These are phyloP conservation scores for Aureobasidium lini DNA, from an alignment of 2,329 filamentous ascomycete species.

Conservation along the genomic window DNA sequence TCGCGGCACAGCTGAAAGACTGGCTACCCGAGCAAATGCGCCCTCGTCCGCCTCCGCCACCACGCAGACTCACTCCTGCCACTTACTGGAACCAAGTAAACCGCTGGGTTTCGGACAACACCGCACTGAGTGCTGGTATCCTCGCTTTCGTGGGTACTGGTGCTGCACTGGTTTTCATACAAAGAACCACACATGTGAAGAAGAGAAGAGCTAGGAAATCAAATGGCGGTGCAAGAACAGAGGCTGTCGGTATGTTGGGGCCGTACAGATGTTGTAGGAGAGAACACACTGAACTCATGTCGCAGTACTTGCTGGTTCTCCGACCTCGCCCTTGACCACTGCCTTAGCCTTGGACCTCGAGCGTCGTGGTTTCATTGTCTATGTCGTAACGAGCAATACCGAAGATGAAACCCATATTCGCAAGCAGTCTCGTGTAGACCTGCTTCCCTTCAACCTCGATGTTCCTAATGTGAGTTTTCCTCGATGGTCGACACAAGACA, in stretches of 20 bases:
- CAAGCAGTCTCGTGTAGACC: slow-evolving; percentile 68
- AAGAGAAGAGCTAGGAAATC: slow-evolving; percentile 72
- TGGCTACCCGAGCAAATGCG: slow-evolving; percentile 42
- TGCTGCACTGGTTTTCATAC: slow-evolving; percentile 47
- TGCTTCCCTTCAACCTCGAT: slow-evolving; percentile 75
- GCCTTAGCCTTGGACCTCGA: slow-evolving; percentile 82
- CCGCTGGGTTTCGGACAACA: slow-evolving; percentile 66
- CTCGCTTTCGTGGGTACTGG: slow-evolving; percentile 64
- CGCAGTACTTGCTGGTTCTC: slow-evolving; percentile 78
- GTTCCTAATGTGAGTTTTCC: slow-evolving; percentile 60
- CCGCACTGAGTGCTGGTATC: slow-evolving; percentile 63
- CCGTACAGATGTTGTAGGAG: neutral
- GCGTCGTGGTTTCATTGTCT: slow-evolving; percentile 86
- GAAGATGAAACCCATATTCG: slow-evolving; percentile 79
- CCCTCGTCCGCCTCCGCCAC: slow-evolving; percentile 49
- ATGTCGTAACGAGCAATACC: slow-evolving; percentile 74
- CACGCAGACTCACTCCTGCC: slow-evolving; percentile 33
- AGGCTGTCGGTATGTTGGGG: slow-evolving; percentile 57
- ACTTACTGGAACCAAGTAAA: slow-evolving; percentile 52
- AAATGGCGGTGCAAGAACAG: slow-evolving; percentile 73
- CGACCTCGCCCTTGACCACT: slow-evolving; percentile 73
- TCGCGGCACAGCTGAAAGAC: slow-evolving; percentile 64
- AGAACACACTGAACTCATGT: slow-evolving; percentile 7
- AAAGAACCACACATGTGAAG: slow-evolving; percentile 52
- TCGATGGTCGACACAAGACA: slow-evolving; percentile 11